These are phyloP conservation scores for Dipteronia sinensis DNA, from an alignment of 345 rosid species.

Conservation along the genomic window DNA sequence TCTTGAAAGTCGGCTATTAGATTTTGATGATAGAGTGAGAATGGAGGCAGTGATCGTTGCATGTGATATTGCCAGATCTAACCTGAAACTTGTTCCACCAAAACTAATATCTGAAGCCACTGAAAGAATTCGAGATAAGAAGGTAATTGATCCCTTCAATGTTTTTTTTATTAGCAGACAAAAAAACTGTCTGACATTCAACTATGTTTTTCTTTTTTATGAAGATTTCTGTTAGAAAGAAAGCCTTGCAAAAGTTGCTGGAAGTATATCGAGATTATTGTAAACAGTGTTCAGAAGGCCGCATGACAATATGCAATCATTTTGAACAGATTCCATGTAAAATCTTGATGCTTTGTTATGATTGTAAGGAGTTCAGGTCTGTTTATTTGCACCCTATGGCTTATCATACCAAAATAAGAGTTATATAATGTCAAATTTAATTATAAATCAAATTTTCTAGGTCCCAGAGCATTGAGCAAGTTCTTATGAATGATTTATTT, in stretches of 20 bases:
- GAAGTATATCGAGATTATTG: constrained; percentile 84
- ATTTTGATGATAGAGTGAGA: constrained; percentile 86
- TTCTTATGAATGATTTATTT: constrained; percentile 73
- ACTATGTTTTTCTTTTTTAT: constrained; percentile 25
- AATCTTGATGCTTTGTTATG: constrained; percentile 74
- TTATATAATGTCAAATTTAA: background rate
- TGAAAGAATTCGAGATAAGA: constrained; percentile 96
- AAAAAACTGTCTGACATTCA: constrained; percentile 15
- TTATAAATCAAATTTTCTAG: constrained; percentile 38
- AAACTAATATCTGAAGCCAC: constrained; percentile 59
- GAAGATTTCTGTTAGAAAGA: constrained; percentile 86
- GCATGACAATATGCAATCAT: constrained; percentile 49
- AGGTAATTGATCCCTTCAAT: constrained; percentile 43
- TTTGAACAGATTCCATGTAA: constrained; percentile 91
- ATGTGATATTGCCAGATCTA: constrained; percentile 73
- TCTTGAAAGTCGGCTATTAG: constrained; percentile 76
- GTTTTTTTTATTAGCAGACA: constrained; percentile 1
- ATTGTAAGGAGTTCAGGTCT: constrained; percentile 77
- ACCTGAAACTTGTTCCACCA: constrained; percentile 51
- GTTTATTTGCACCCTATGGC: constrained; percentile 24
- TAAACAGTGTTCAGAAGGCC: constrained; percentile 67
- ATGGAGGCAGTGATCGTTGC: constrained; percentile 67
- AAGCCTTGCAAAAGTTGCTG: constrained; percentile 74
- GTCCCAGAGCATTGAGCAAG: constrained; percentile 72
- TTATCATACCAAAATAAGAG: background rate